Evolutionary conservation across 495 filamentous ascomycete genomes (phyloP), one percentile per base, ranked within the genome.

Genomic region (Copromyces sp.): DNA sequence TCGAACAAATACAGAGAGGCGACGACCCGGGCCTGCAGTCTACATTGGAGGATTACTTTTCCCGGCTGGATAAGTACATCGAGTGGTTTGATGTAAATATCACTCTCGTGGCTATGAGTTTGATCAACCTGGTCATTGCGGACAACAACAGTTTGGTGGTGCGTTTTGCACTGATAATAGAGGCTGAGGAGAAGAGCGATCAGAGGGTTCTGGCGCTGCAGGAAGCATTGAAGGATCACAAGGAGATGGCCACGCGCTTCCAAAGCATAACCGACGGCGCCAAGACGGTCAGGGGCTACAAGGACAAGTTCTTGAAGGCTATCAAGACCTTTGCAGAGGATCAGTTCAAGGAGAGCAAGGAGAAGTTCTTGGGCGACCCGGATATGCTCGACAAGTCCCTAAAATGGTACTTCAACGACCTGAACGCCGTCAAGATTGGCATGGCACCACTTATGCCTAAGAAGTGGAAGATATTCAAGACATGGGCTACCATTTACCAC

Each of bases 11-110:
- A 78, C 86, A 88, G 75, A 89, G 90, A 77, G 88, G 90, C 14
- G 84, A 90, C 70, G 93, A 96, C 76, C 79, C 84, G 14, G 91
- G 92, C 74, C 83, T 93, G 72, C 90, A 94, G 79, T 86, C 83
- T 45, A 98, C 94, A 1, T 80, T 99, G 73, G 89, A 92, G 75
- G 92, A 97, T 74, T 94, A 95, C 80, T 99, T 99, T 78, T 84
- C 88, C 73, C 87, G 90, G n/a, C 80, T 99, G 74, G 94, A 97
- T 78, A 89, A 92, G 69, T 92, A 93, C 17, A 88, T 98, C 70
- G 92, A 91, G 41, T 93, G 90, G 90, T 99, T 99, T 77, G 94
- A 99, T 83, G 94, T 97, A 76, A 95, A 97, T 80, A 86, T 99
- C 75, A 93, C 91, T 1, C 88, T 90, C 20, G 90, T 95, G 39